Conservation (phyloP, 2,329 filamentous ascomycete genomes). For the Didymella exigua region DNA sequence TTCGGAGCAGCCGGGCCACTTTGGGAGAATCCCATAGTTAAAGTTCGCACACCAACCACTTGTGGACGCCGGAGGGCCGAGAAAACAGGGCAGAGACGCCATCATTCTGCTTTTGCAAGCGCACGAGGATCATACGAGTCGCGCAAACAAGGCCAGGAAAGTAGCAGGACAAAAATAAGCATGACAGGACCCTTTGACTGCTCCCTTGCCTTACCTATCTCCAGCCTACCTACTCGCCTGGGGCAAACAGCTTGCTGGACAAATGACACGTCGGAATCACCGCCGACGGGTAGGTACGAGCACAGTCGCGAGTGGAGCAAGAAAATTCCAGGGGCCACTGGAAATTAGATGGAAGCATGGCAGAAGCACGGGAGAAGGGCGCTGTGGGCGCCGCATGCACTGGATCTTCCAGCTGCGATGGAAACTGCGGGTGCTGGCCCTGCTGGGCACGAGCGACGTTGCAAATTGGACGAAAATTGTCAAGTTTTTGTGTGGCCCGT, state of each 20-base stretch:
- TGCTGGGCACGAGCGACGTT: slow-evolving; percentile 27
- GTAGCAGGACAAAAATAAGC: slow-evolving; percentile 41
- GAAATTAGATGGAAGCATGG: slow-evolving; percentile 45
- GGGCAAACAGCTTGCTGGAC: slow-evolving; percentile 17
- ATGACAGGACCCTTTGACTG: slow-evolving; percentile 26
- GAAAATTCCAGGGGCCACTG: slow-evolving; percentile 31
- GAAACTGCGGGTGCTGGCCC: slow-evolving; percentile 18
- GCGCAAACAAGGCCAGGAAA: slow-evolving; percentile 28
- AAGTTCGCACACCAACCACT: slow-evolving; percentile 24
- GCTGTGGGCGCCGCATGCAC: slow-evolving; percentile 33
- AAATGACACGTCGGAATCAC: slow-evolving; percentile 35
- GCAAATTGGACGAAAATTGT: slow-evolving; percentile 37
- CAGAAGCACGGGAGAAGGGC: slow-evolving; percentile 49
- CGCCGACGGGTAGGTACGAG: slow-evolving; percentile 28
- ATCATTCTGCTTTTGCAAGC: slow-evolving; percentile 25
- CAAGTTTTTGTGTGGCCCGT: slow-evolving; percentile 18
- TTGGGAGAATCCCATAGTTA: slow-evolving; percentile 9
- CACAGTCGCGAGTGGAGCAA: slow-evolving; percentile 27
- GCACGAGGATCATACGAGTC: slow-evolving; percentile 37
- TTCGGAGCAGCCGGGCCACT: slow-evolving; percentile 26
- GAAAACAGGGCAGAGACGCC: slow-evolving; percentile 23
- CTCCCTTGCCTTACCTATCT: slow-evolving; percentile 26
- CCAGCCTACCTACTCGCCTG: slow-evolving; percentile 26
- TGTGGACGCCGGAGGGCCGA: slow-evolving; percentile 21
- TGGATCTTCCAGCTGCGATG: slow-evolving; percentile 32